Evolutionary conservation across 805 yeast genomes (phyloP).

Genomic region (Candida boleticola): DNA sequence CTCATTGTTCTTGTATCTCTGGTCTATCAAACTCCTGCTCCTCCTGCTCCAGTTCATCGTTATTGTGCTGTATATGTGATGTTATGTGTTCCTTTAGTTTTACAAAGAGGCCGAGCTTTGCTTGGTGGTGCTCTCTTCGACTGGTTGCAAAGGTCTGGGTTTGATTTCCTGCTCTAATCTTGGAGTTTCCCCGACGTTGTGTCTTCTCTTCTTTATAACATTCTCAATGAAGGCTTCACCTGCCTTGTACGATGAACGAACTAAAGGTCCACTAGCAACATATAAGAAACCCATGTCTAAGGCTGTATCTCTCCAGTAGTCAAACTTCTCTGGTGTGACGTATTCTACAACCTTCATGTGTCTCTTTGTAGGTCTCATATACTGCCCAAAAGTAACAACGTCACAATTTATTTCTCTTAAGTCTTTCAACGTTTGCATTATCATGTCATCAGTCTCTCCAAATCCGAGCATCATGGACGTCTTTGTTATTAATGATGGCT

Average conservation of each 20-base stretch:
- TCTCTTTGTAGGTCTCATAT: conserved; percentile 98
- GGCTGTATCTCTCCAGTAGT: conserved; percentile 87
- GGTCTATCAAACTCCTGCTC: too few relatives aligned
- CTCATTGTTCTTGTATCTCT: too few relatives aligned
- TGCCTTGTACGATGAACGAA: conserved; percentile 95
- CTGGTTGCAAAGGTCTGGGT: conserved; percentile 9
- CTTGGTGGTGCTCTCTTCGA: too few relatives aligned
- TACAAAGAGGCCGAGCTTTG: too few relatives aligned
- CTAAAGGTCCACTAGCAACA: conserved; percentile 97
- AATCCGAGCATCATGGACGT: conserved; percentile 95
- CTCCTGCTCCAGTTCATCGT: too few relatives aligned
- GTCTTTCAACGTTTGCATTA: conserved; percentile 70
- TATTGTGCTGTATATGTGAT: too few relatives aligned
- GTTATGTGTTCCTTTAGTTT: too few relatives aligned
- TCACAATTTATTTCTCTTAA: conserved; percentile 78
- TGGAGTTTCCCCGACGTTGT: conserved; percentile 45
- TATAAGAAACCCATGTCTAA: conserved; percentile 87
- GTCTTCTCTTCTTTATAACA: conserved; percentile 73
- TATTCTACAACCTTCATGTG: conserved; percentile 98
- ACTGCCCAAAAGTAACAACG: conserved; percentile 97
- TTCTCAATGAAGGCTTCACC: conserved; percentile 98
- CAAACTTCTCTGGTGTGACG: conserved; percentile 90
- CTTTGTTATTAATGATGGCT: conserved; percentile 78
- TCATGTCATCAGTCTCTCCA: conserved; percentile 93
- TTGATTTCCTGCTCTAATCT: conserved; percentile 24